Percentiles rank a stretch among this genome's conserved stretches.
Evolutionary conservation across 2,329 filamentous ascomycete species (phyloP).

Genomic region (Exutisphaerella laricina): DNA sequence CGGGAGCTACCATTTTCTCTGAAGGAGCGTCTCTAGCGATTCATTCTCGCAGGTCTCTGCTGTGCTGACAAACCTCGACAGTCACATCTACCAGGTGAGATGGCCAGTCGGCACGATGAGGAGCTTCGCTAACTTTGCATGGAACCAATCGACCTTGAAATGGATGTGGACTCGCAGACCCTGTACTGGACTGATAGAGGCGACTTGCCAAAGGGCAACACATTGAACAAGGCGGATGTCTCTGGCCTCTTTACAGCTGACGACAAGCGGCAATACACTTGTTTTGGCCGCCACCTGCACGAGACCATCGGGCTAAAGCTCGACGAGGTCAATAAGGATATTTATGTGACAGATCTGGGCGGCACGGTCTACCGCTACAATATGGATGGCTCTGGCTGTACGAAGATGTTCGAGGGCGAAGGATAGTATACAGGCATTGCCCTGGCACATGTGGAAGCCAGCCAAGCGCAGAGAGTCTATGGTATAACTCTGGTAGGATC

Average conservation of each 20-base stretch:
- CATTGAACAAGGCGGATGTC: constrained; percentile 5
- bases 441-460: background rate
- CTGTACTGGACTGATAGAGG: constrained; percentile 60
- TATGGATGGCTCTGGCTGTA: background rate
- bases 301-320: constrained; percentile 8
- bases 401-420: background rate
- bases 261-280: background rate
- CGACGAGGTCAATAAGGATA: constrained; percentile 2
- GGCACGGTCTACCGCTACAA: background rate
- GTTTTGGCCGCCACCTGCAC: background rate
- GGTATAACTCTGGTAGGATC: background rate
- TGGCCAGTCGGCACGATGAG: background rate
- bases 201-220: constrained; percentile 33
- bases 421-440: background rate
- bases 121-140: background rate
- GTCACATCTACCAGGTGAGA: constrained; percentile 41
- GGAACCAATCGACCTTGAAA: constrained; percentile 52
- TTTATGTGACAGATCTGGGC: constrained; percentile 5
- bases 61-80: no score
- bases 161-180: constrained; percentile 42
- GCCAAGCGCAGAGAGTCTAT: background rate
- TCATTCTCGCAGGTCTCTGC: no score
- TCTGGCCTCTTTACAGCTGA: background rate
- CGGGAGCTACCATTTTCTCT: no score
- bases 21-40: no score